Percentiles rank a stretch among this genome's conserved stretches.
phyloP scores from a whole-genome alignment of 305 asterid genomes.

The Solanum aculeatissimum region DNA sequence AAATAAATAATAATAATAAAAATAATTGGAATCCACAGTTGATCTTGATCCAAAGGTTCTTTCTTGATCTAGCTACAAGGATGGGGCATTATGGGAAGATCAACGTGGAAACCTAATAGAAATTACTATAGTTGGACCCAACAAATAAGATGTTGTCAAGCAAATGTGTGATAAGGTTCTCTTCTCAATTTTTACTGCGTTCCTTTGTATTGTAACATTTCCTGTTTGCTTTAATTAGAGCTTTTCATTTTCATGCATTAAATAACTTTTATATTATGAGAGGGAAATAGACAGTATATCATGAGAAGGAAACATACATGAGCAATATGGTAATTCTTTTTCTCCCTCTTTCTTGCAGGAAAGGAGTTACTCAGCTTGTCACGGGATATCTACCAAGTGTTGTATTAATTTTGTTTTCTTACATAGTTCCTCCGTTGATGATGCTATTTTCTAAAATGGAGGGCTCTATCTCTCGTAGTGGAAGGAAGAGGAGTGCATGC shows the following conservation, averaged over 20 bases:
- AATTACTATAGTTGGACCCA: neutral
- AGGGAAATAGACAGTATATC: neutral
- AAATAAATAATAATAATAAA: neutral
- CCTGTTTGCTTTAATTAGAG: neutral
- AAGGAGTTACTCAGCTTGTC: slow-evolving; percentile 2
- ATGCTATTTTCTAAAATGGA: slow-evolving; percentile 17
- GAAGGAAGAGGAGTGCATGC: slow-evolving; percentile 26
- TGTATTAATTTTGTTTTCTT: slow-evolving; percentile 15
- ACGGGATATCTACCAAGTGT: slow-evolving; percentile 30
- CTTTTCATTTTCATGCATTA: neutral
- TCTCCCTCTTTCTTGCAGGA: slow-evolving; percentile 7
- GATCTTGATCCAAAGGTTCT: neutral
- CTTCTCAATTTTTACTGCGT: neutral
- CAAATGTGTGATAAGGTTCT: neutral
- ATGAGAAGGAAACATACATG: neutral
- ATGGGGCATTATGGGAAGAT: neutral
- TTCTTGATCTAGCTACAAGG: neutral
- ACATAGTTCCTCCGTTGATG: slow-evolving; percentile 17
- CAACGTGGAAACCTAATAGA: neutral
- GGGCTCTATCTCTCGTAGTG: slow-evolving; percentile 21
- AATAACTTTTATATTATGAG: neutral
- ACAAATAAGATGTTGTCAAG: neutral
- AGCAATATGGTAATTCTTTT: neutral
- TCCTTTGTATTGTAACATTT: neutral
- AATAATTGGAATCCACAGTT: neutral